phyloP scores from a whole-genome alignment of 1,139 yeast genomes.

The Geotrichum siamense region DNA sequence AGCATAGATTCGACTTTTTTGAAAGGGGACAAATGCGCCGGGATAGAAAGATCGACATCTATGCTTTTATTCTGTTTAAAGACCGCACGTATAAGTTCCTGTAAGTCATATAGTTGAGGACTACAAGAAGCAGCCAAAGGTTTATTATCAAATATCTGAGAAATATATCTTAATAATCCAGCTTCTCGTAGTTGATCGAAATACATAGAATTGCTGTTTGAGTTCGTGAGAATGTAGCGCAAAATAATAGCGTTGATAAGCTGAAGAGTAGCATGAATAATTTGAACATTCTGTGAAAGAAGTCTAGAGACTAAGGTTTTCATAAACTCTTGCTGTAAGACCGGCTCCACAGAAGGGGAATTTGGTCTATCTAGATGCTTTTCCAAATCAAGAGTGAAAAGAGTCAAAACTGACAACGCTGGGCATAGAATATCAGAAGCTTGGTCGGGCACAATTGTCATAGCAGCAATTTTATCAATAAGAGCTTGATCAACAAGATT shows the following conservation, averaged over 20 bases:
- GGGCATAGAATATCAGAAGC: constrained; percentile 26
- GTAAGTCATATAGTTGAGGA: constrained; percentile 28
- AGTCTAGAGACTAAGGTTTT: constrained; percentile 24
- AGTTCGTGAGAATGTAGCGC: constrained; percentile 23
- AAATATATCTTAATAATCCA: constrained; percentile 25
- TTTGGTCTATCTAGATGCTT: constrained; percentile 18
- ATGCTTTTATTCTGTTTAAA: constrained; percentile 23
- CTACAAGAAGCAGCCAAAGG: constrained; percentile 26
- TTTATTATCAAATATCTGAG: constrained; percentile 26
- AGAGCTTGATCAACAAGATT: constrained; percentile 27
- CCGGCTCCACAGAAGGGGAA: constrained; percentile 22
- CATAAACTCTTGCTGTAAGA: constrained; percentile 22
- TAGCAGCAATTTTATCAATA: constrained; percentile 22
- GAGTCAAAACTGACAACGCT: constrained; percentile 26
- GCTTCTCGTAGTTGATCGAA: constrained; percentile 25
- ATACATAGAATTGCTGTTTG: constrained; percentile 23
- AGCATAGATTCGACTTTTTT: constrained; percentile 24
- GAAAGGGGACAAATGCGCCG: constrained; percentile 22
- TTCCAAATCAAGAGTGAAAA: constrained; percentile 25
- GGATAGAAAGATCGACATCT: constrained; percentile 20
- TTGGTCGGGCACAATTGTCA: constrained; percentile 24
- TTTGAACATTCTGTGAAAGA: constrained; percentile 23
- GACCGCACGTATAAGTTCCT: constrained; percentile 27
- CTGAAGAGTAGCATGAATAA: constrained; percentile 26
- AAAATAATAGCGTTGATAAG: constrained; percentile 25